These are phyloP conservation scores for Backusella macrospora DNA, from an alignment of 192 early-diverging fungal species.

Conservation along the genomic window DNA sequence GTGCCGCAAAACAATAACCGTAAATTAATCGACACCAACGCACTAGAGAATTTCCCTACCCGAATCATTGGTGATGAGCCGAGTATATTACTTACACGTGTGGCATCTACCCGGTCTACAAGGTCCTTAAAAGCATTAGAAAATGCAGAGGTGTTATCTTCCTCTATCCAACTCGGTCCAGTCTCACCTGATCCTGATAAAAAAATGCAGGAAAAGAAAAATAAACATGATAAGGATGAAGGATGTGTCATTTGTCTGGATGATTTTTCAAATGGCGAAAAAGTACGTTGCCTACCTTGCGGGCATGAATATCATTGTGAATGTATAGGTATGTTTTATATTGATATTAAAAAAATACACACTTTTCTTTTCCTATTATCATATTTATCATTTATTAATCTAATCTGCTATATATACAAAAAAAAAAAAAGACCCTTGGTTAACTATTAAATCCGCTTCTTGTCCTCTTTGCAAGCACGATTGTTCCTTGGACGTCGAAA, in stretches of 20 bases:
- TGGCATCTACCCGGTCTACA: conserved; percentile 29
- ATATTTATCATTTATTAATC: background rate
- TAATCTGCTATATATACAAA: background rate
- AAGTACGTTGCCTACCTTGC: conserved; percentile 54
- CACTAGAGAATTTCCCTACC: conserved; percentile 37
- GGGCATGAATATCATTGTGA: conserved; percentile 62
- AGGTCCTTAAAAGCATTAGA: conserved; percentile 37
- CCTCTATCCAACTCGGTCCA: background rate
- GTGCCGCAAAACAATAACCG: background rate
- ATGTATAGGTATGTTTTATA: conserved; percentile 51
- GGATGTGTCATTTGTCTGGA: conserved; percentile 60
- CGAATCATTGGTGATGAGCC: conserved; percentile 41
- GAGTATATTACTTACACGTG: background rate
- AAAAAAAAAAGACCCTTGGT: conserved; percentile 52
- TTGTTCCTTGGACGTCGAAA: conserved; percentile 37
- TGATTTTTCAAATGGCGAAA: conserved; percentile 55
- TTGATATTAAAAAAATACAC: background rate
- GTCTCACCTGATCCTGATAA: no score
- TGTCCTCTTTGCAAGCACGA: conserved; percentile 61
- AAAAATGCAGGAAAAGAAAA: background rate
- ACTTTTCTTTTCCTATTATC: background rate
- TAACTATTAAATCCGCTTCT: conserved; percentile 52
- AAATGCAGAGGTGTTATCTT: conserved; percentile 30
- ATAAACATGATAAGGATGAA: conserved; percentile 24
- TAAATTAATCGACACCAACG: conserved; percentile 29